phyloP scores from a whole-genome alignment of 108 stramenopile genomes.

The Fistulifera solaris region DNA sequence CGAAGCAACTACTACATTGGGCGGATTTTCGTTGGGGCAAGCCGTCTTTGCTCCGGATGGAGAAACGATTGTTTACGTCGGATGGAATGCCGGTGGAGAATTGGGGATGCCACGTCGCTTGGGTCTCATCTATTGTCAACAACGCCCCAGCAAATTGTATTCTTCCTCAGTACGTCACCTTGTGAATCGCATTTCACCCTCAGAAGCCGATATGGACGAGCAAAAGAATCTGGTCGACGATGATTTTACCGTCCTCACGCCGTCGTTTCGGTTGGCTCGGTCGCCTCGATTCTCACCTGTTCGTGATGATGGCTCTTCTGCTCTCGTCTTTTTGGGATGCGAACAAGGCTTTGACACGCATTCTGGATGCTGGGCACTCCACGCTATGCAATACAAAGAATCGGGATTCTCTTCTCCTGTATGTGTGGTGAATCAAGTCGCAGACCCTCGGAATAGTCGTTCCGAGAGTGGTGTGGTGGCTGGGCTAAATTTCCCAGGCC shows the following conservation, averaged over 20 bases:
- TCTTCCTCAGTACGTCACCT: constrained; percentile 37
- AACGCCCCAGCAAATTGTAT: constrained; percentile 58
- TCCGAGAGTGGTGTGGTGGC: constrained; percentile 17
- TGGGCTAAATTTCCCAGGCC: constrained; percentile 60
- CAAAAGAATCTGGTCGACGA: constrained; percentile 25
- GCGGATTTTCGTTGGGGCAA: constrained; percentile 46
- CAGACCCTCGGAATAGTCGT: neutral
- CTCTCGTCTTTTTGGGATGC: constrained; percentile 45
- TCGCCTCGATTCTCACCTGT: constrained; percentile 48
- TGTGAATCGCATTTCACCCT: constrained; percentile 15
- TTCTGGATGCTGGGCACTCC: constrained; percentile 49
- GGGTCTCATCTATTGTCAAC: constrained; percentile 65
- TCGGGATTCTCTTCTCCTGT: constrained; percentile 17
- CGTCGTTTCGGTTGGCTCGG: constrained; percentile 36
- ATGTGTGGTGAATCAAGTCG: constrained; percentile 10
- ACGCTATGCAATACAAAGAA: constrained; percentile 27
- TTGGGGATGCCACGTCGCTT: constrained; percentile 49
- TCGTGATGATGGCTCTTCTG: constrained; percentile 10
- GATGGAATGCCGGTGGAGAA: constrained; percentile 69
- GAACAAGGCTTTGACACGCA: constrained; percentile 59
- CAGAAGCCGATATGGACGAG: constrained; percentile 21
- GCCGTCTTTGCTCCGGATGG: constrained; percentile 44
- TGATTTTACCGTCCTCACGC: constrained; percentile 32
- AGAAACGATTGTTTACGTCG: constrained; percentile 52
- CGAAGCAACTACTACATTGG: constrained; percentile 13